Evolutionary conservation across 169 alveolate genomes (phyloP).

Genomic region (Cryptosporidium tyzzeri): DNA sequence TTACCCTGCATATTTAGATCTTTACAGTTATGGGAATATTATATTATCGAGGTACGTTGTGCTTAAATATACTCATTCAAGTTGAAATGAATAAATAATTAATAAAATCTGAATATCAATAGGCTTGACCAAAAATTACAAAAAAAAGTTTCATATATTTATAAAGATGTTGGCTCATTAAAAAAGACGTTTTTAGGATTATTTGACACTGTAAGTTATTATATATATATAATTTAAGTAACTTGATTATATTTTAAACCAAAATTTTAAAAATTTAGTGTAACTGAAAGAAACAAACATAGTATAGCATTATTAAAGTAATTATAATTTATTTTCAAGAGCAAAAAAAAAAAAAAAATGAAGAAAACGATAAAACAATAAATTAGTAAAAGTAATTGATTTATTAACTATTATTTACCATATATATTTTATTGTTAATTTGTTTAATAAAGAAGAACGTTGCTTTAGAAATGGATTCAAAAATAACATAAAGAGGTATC

Average conservation of each 20-base stretch:
- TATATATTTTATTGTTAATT: constrained; percentile 48
- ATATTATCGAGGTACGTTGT: constrained; percentile 49
- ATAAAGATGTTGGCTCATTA: neutral
- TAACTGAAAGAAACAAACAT: neutral
- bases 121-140: constrained; percentile 26
- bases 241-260: neutral
- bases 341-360: neutral
- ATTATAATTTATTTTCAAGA: neutral
- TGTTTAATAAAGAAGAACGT: constrained; percentile 64
- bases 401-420: constrained; percentile 25
- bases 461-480: constrained; percentile 64
- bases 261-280: constrained; percentile 14
- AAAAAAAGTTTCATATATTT: constrained; percentile 14
- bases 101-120: neutral
- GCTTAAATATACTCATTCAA: neutral
- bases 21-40: constrained; percentile 24
- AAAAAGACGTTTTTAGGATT: constrained; percentile 2
- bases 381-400: neutral
- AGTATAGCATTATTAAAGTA: too few relatives aligned
- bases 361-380: neutral
- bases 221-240: neutral
- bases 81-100: neutral
- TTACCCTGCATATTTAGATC: constrained; percentile 43
- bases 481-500: constrained; percentile 29
- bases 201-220: constrained; percentile 22